phyloP scores from a whole-genome alignment of 176 grass and related monocot genomes.

The Aegilops umbellulata region DNA sequence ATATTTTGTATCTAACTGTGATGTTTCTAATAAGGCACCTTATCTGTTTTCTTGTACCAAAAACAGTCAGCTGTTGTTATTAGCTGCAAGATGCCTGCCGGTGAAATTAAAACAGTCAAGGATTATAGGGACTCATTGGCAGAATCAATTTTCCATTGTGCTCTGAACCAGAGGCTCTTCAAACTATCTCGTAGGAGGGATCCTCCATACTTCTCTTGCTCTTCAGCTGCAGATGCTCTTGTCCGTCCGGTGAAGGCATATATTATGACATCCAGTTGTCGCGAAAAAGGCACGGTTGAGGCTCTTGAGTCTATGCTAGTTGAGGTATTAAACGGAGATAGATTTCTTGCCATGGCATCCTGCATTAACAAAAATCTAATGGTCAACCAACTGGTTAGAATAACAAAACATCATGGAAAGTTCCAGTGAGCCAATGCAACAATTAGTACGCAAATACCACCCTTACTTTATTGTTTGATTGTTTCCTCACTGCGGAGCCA shows the following conservation, averaged over 20 bases:
- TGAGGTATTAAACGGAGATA: slow-evolving; percentile 59
- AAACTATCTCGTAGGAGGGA: slow-evolving; percentile 91
- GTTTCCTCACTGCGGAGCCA: neutral
- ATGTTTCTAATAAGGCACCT: slow-evolving; percentile 5
- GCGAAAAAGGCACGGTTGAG: slow-evolving; percentile 85
- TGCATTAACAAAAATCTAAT: neutral
- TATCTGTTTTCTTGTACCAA: slow-evolving; percentile 35
- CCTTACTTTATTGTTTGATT: slow-evolving; percentile 2
- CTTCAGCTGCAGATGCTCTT: slow-evolving; percentile 85
- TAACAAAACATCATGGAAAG: neutral
- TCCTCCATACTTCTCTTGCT: slow-evolving; percentile 94
- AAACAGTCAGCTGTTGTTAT: slow-evolving; percentile 96
- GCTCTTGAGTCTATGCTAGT: slow-evolving; percentile 93
- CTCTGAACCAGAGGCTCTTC: slow-evolving; percentile 96
- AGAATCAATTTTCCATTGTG: slow-evolving; percentile 97
- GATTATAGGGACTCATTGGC: slow-evolving; percentile 89
- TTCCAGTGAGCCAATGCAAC: neutral
- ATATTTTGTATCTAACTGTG: neutral
- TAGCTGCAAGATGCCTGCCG: slow-evolving; percentile 91
- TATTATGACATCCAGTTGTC: slow-evolving; percentile 95
- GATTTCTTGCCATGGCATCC: neutral
- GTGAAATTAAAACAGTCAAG: slow-evolving; percentile 80
- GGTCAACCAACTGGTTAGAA: slow-evolving; percentile 10
- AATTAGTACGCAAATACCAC: neutral
- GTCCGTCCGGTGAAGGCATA: slow-evolving; percentile 91